Base-by-base conservation (phyloP, 768 basidiomycete species). In the Lenzites betulinus region DNA sequence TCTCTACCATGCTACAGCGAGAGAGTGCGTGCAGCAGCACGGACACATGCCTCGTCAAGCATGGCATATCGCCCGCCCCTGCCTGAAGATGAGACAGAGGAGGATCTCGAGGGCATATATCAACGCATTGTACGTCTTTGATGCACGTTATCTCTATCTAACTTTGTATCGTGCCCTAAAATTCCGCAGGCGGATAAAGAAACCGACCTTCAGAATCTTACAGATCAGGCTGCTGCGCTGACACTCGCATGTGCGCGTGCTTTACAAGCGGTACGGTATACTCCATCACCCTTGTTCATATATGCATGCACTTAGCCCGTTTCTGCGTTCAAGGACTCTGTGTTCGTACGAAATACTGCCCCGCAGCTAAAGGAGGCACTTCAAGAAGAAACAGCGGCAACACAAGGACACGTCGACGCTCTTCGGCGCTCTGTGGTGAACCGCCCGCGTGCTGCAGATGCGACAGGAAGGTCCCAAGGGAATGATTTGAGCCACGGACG, bases 121-220 rank as follows among this genome's bases (percentile, higher is more conserved):
- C 38, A 50, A 12, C 56, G 62, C 11, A 44, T 63, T 30, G 57
- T 63, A 22, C 43, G 57, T 49, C 25, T 33, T 22, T 38, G 1
- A 2, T 15, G 15, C 11, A 1, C 23, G 26, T 26, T 18, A 13
- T 25, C 18, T 26, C 7, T 30, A 13, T 22, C 11, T 20, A 23
- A 42, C 23, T 15, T 43, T 36, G 9, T 18, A 22, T 18, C 20
- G 46, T 20, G 8, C 12, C 3, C 16, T 33, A 3, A 8, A 6
- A 20, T 18, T 47, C n/a, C n/a, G n/a, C n/a, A 66, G 65, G 33
- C 22, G 8, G 43, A 56, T 38, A 62, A 59, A 41, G 65, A 66
- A 43, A 7, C 3, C n/a, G 25, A 30, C 15, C 25, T 66, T 15
- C 65, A 66, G 42, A 18, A n/a, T 2, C 53, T 64, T 7, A 43